Evolutionary conservation across 192 early-diverging fungal genomes (phyloP), one percentile per base, ranked within the genome.

Genomic region (Coemansia javaensis): DNA sequence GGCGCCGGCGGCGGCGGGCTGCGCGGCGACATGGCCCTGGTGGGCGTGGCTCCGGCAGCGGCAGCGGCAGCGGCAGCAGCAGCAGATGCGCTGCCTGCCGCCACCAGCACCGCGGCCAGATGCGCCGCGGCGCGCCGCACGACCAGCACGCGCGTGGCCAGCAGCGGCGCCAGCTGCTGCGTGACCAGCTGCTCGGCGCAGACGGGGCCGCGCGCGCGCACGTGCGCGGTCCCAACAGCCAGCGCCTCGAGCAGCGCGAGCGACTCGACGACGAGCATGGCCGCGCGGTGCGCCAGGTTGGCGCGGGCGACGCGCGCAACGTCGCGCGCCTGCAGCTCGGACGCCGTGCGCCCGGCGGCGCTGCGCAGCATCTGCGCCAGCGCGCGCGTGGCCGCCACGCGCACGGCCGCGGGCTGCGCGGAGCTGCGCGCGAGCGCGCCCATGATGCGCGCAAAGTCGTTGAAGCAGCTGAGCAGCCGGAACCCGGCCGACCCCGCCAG

Each of bases 291-390:
- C 2, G 59, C 38, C 33, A 93, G 47, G 7, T 84, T 84, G 12
- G 66, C 14, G 21, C 82, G 81, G 7, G 88, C 75, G 0, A 61
- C 41, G 55, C 89, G 89, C 22, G 82, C 50, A 2, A 88, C 58
- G 21, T 97, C 94, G 53, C 85, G 88, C 18, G 77, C 63, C 23
- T 79, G 81, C 8, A 67, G 35, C 18, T 95, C 94, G 4, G 56
- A 67, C 11, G 82, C 76, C 8, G 82, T 85, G 37, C 83, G 84
- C 16, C 89, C 84, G 23, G 55, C 55, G 11, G 88, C 85, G 12
- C 90, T 90, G 38, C 75, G 78, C 5, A 97, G 47, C 47, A 85
- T 53, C 23, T 77, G 64, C 1, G 50, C 69, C 23, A 95, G 65
- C 11, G 86, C 80, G 23, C 80, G 61, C 22, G 84, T 70, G 14